phyloP scores from a whole-genome alignment of 345 rosid species.

The Eutrema yunnanense region DNA sequence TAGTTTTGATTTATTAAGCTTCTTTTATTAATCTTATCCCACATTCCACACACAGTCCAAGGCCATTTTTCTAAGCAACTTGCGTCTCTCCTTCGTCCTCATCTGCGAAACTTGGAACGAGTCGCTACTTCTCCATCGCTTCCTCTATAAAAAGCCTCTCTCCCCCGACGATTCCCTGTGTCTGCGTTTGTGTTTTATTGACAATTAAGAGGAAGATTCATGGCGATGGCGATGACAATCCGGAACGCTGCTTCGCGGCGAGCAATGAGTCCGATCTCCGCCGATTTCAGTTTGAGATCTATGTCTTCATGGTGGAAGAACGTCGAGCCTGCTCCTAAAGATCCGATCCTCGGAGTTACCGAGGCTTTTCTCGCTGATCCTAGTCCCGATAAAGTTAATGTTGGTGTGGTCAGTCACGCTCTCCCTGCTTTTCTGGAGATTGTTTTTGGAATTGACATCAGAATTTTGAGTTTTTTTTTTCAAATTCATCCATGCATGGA shows the following conservation, averaged over 20 bases:
- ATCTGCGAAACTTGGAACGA: background rate
- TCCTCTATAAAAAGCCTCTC: background rate
- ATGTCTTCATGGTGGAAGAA: slow-evolving; percentile 86
- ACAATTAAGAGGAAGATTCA: background rate
- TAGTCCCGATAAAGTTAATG: slow-evolving; percentile 76
- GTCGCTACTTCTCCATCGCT: slow-evolving; percentile 22
- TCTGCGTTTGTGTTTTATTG: background rate
- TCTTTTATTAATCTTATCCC: slow-evolving; percentile 1
- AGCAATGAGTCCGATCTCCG: slow-evolving; percentile 26
- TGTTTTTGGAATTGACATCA: background rate
- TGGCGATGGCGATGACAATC: slow-evolving; percentile 30
- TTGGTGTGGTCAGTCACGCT: slow-evolving; percentile 72
- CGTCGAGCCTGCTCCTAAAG: slow-evolving; percentile 90
- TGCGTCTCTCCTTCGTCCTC: slow-evolving; percentile 16
- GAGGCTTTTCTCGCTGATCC: slow-evolving; percentile 95
- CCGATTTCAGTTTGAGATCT: slow-evolving; percentile 40
- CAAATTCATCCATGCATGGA: background rate
- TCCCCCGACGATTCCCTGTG: background rate
- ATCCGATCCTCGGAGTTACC: slow-evolving; percentile 95
- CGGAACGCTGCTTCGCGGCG: slow-evolving; percentile 28
- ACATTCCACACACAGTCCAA: slow-evolving; percentile 9
- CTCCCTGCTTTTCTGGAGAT: background rate
- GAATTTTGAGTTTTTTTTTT: background rate
- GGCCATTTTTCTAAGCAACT: background rate
- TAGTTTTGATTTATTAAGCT: background rate